Evolutionary conservation across 192 early-diverging fungal species (phyloP), one percentile per base, ranked within the genome.

Genomic region (Bifiguratus adelaidae): DNA sequence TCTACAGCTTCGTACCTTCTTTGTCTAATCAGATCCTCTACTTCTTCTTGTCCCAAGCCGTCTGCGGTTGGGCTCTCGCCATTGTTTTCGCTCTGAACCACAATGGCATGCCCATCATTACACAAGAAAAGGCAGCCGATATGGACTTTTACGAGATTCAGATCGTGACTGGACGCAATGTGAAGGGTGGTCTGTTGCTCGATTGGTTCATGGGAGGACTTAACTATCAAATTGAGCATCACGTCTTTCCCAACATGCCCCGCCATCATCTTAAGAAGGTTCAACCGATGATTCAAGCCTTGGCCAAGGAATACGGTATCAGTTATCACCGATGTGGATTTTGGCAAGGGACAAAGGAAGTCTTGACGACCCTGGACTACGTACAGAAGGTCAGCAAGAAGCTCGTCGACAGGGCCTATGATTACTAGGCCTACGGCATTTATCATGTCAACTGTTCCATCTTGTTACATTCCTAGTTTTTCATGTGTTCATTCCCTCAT

Each of bases 171-270:
- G 88, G 83, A 15, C 78, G 88, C 44, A 76, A 88, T 68, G 82
- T 90, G 16, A 53, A 57, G 42, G 53, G 74, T 7, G 54, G 50
- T 55, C 29, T 62, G 11, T 74, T 88, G 48, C 66, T 65, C 35
- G 74, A 90, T 65, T 90, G 88, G 88, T 88, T 90, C 63, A 81
- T 74, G 7, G 83, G 85, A 27, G 85, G 83, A 38, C 66, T 86
- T 43, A 88, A 88, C 74, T 85, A 71, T 69, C 88, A 90, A 56
- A 86, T 90, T 48, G 85, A 90, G 61, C 88, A 90, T 70, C 88
- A 90, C 56, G 74, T 67, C 56, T 90, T 90, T 76, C 85, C 88
- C 6, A 74, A 65, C 27, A 73, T 90, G 48, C 87, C 87, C 9
- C 76, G 87, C 26, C 82, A 90, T 60, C 70, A 70, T 58, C 74